Evolutionary conservation across 805 yeast genomes (phyloP).

Genomic region (Kazachstania kunashirensis): DNA sequence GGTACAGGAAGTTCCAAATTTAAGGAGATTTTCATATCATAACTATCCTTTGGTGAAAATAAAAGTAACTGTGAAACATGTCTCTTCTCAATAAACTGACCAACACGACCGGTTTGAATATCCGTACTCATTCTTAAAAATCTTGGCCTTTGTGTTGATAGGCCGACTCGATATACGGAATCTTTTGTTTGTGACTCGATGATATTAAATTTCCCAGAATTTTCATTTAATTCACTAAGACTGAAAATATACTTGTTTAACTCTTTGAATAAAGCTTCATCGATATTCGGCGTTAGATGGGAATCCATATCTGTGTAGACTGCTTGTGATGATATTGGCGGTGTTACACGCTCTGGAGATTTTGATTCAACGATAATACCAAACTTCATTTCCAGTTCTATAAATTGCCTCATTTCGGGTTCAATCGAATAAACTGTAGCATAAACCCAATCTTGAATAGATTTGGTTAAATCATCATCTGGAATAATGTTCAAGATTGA

Average conservation of each 20-base stretch:
- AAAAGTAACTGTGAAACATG: conserved; percentile 64
- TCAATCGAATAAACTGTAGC: conserved; percentile 64
- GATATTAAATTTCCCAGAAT: conserved; percentile 44
- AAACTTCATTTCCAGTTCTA: conserved; percentile 68
- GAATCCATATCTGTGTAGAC: conserved; percentile 49
- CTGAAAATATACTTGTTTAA: conserved; percentile 45
- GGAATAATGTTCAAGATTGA: conserved; percentile 58
- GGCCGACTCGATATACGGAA: conserved; percentile 49
- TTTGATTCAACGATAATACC: conserved; percentile 61
- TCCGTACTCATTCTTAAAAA: conserved; percentile 60
- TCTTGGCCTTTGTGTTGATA: conserved; percentile 55
- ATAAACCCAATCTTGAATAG: conserved; percentile 83
- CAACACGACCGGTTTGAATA: conserved; percentile 53
- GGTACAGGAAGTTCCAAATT: conserved; percentile 63
- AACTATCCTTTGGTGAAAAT: conserved; percentile 65
- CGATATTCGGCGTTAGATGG: conserved; percentile 55
- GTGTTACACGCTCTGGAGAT: conserved; percentile 49
- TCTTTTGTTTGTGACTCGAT: conserved; percentile 58
- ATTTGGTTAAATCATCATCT: conserved; percentile 69
- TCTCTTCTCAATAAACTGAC: conserved; percentile 62
- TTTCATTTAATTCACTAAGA: conserved; percentile 42
- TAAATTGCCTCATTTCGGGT: conserved; percentile 40
- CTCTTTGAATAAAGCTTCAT: conserved; percentile 50
- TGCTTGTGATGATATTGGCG: conserved; percentile 63
- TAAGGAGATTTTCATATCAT: conserved; percentile 68